Base-by-base conservation (phyloP, 768 basidiomycete genomes). In the Lactarius hatsudake region DNA sequence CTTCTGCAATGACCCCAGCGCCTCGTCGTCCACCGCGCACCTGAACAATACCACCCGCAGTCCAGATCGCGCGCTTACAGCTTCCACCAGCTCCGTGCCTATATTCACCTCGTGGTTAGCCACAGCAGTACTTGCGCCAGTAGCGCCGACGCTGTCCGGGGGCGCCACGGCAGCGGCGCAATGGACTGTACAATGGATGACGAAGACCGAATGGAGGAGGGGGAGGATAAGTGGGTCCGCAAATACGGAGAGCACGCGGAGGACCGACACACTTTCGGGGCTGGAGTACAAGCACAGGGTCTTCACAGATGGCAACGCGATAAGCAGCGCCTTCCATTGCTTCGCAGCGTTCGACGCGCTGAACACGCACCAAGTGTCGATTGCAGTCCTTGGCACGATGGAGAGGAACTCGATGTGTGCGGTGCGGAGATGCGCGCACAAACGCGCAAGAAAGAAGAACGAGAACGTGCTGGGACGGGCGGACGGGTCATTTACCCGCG, bases 21-120 rank as follows among this genome's bases (percentile, higher is more conserved):
- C 48, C 10, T 40, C 62, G 10, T 8, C 56, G 28, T 67, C 66
- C 23, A 67, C 57, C n/a, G 5, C 23, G 48, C 66, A 67, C 6
- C 62, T 42, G 40, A 63, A 12, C 6, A 63, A 42, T 17, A 67
- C 34, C 23, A 67, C 66, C 32, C 45, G 62, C 12, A 67, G 6
- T 28, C 62, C 58, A 30, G 26, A 18, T 51, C 66, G 51, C 23
- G 15, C 17, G 10, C 58, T 30, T 7, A 63, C 57, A 5, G 63
- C n/a, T 1, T n/a, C 58, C 51, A 67, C 38, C 10, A 67, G 66
- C 3, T 67, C 66, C 1, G 36, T 26, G 38, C 66, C 51, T 5
- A 63, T 13, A 23, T 38, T 32, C 38, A 1, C 23, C 28, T 61
- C 42, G 2, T 3, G 4, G 28, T 8, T 10, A 6, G 9, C 20